Evolutionary conservation across 305 asterid genomes (phyloP).

Genomic region (Fraxinus ornus): DNA sequence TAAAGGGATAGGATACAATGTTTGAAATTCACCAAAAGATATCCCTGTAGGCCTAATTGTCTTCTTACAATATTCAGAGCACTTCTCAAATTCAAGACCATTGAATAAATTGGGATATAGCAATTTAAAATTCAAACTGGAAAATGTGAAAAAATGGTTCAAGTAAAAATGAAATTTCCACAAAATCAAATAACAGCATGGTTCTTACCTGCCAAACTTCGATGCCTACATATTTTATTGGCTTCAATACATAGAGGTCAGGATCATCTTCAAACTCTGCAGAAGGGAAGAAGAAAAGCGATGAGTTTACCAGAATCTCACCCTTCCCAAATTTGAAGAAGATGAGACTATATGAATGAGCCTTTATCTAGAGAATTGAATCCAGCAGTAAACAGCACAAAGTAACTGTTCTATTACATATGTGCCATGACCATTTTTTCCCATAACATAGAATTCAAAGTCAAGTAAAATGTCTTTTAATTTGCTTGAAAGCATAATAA

Average conservation of each 20-base stretch:
- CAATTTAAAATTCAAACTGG: neutral
- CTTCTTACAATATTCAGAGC: neutral
- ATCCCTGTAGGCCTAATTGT: neutral
- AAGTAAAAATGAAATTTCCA: neutral
- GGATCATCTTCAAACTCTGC: conserved; percentile 98
- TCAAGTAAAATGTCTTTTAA: neutral
- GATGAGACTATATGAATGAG: neutral
- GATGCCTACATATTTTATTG: conserved; percentile 81
- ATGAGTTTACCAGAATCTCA: neutral
- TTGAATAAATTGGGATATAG: neutral
- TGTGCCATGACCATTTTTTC: neutral
- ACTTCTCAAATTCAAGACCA: neutral
- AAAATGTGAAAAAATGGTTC: neutral
- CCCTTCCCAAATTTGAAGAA: neutral
- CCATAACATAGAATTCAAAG: neutral
- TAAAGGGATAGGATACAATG: neutral
- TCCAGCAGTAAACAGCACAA: neutral
- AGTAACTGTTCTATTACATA: neutral
- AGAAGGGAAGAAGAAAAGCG: conserved; percentile 15
- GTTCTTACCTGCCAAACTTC: conserved; percentile 91
- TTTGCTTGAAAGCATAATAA: neutral
- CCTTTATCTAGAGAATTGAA: neutral
- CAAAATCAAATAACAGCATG: neutral
- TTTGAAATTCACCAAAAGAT: neutral
- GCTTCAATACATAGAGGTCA: conserved; percentile 89